Base-by-base conservation (phyloP, 78 protist genomes). In the Carpediemonas membranifera region DNA sequence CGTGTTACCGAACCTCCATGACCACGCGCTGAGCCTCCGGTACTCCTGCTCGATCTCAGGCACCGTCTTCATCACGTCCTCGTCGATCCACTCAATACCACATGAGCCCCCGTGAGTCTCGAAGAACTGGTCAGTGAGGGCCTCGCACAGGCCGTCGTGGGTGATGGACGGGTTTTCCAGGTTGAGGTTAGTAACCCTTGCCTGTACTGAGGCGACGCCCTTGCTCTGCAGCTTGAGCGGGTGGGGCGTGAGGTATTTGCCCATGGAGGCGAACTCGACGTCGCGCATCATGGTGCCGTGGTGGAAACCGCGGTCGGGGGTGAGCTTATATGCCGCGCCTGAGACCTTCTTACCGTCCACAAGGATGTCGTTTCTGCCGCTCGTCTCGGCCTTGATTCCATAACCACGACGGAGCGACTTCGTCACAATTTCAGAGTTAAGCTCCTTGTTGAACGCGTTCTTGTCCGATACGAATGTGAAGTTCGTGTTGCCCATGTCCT, bases 381-480 rank as follows among this genome's bases (percentile, higher is more conserved):
- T 67, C 7, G 41, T 16, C 34, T 18, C 76, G 25, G 53, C 80
- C 2, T 62, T 52, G 5, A 76, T 3, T 36, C 75, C 80, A 55
- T 53, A 74, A 3, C 25, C 24, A 21, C 24, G 13, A 9, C 36
- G 39, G 21, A 74, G 59, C 14, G 72, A 60, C 3, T 3, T 14
- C 19, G 62, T 15, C 33, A 74, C 15, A 9, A 74, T 53, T 3
- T 7, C 34, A 15, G 58, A 44, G 1, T 50, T 60, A 13, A 18
- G 27, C 5, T 61, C 27, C 25, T 63, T 63, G n/a, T 16, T 9
- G 71, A 41, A 74, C 37, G 9, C 27, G 16, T 44, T 34, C 2
- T 74, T 64, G 52, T 73, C 73, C 3, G 81, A 77, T 9, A 71
- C 34, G 57, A 79, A 83, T n/a, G 68, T 51, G 39, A 77, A 77